Evolutionary conservation across 768 basidiomycete species (phyloP), one percentile per base, ranked within the genome.

Genomic region (Boletus sp.): DNA sequence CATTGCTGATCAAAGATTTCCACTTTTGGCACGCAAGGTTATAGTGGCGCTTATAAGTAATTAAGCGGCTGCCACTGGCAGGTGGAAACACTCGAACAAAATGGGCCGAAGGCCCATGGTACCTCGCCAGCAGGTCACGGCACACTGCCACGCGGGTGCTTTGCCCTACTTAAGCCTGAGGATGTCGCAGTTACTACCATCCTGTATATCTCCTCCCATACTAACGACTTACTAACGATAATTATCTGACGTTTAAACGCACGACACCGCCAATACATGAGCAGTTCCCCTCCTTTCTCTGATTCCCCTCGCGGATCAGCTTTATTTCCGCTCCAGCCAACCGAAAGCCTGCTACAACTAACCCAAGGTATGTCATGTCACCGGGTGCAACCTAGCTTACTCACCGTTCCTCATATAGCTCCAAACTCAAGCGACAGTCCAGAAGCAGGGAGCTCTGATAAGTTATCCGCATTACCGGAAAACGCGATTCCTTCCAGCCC

Each of bases 361-460:
- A 24, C 56, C 4, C 66, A 57, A 47, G 52, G 71, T 64, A 46
- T 57, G 54, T 33, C 40, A 7, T 17, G 4, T 48, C 33, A 15
- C 45, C 17, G 4, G 6, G 28, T 28, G 5, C 35, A 30, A 8
- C n/a, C 12, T 2, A 10, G 11, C 42, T 35, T 47, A 40, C 50
- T 57, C 35, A 53, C 20, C n/a, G 7, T 40, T 30, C 14, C 17
- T 14, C 14, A 11, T 29, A 2, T 30, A 71, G 69, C 11, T 32
- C 36, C 56, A 20, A 30, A 32, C 14, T 45, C 46, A 7, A 58
- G 41, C 44, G 44, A 57, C 18, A 63, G 50, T 11, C 74, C 76
- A 3, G 71, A 74, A 28, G 58, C 60, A 18, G 74, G 77, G 1
- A 76, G 72, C 50, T 78, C 80, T 4, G 83, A 84, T 47, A 80